A percentile compares a stretch with the other conserved stretches of the same genome.
Evolutionary conservation across 129 eudicot genomes (phyloP).

Genomic region (Gnaphalium uliginosum): DNA sequence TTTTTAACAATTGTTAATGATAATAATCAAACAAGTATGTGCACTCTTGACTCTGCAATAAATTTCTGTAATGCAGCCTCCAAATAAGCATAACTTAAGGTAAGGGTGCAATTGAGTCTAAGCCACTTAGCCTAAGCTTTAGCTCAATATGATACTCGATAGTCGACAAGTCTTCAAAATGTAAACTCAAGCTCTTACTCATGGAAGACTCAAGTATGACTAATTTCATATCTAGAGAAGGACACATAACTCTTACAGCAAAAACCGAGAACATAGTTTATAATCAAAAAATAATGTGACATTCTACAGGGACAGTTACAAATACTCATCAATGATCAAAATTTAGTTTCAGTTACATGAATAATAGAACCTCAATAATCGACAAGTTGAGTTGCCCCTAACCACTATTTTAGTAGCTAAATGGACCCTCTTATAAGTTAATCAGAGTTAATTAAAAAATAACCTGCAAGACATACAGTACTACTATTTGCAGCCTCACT

Average conservation of each 20-base stretch:
- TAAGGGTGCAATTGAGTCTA: no score
- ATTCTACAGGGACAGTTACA: conserved; percentile 27
- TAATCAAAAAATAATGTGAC: conserved; percentile 9
- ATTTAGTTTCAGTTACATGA: conserved; percentile 18
- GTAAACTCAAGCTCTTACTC: no score
- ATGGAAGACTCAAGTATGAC: not conserved
- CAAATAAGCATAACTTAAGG: no score
- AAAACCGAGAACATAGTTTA: conserved; percentile 3
- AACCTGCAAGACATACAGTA: conserved; percentile 18
- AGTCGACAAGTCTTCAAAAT: no score
- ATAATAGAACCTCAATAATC: conserved; percentile 19
- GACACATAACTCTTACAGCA: not conserved
- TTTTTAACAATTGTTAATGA: no score
- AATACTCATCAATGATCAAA: conserved; percentile 28
- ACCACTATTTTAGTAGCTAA: conserved; percentile 26
- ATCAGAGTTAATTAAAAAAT: conserved; percentile 9
- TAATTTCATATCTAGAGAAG: not conserved
- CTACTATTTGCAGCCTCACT: conserved; percentile 12
- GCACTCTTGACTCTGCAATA: no score
- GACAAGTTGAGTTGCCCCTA: conserved; percentile 12
- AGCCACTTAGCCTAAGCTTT: no score
- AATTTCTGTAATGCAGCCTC: no score
- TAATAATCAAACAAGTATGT: no score
- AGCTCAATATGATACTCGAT: no score
- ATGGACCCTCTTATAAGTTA: conserved; percentile 14